Conservation (phyloP, 2,329 filamentous ascomycete genomes). For the Exserohilum turcica region DNA sequence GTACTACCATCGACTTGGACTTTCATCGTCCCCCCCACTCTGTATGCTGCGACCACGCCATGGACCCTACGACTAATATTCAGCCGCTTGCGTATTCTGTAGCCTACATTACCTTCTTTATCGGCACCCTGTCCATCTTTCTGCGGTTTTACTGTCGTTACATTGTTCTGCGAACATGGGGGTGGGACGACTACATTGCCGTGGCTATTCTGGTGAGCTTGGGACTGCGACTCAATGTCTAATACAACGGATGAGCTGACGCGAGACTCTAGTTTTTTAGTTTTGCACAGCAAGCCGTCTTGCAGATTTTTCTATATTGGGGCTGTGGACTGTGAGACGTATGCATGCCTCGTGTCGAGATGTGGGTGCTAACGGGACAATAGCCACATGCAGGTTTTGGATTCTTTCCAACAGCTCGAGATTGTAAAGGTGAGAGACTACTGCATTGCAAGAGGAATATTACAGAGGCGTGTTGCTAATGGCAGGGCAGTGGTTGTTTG, state of each 20-base stretch:
- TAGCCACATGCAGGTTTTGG: not conserved
- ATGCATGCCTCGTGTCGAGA: not conserved
- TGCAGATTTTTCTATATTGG: conserved; percentile 30
- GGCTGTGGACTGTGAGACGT: conserved; percentile 5
- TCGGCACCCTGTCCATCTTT: conserved; percentile 1
- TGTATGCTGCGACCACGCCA: too few relatives aligned
- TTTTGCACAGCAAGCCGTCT: conserved; percentile 12
- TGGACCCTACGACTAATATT: not conserved
- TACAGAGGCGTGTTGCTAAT: not conserved
- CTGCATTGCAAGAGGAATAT: not conserved
- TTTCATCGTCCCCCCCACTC: not conserved
- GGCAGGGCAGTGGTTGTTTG: not conserved
- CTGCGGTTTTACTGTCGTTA: conserved; percentile 7
- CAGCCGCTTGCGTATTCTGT: conserved; percentile 3
- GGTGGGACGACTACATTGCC: conserved; percentile 7
- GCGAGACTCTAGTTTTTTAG: not conserved
- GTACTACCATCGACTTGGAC: not conserved
- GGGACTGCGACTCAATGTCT: too few relatives aligned
- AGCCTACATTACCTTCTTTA: not conserved
- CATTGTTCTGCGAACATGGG: conserved; percentile 5
- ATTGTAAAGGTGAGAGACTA: not conserved
- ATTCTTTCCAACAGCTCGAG: not conserved
- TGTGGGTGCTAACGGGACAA: not conserved
- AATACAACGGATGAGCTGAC: not conserved
- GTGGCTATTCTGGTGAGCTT: conserved; percentile 1